Percentiles rank a stretch among this genome's conserved stretches.
phyloP scores from a whole-genome alignment of 768 basidiomycete genomes.

The Nevesoporus exiguus region DNA sequence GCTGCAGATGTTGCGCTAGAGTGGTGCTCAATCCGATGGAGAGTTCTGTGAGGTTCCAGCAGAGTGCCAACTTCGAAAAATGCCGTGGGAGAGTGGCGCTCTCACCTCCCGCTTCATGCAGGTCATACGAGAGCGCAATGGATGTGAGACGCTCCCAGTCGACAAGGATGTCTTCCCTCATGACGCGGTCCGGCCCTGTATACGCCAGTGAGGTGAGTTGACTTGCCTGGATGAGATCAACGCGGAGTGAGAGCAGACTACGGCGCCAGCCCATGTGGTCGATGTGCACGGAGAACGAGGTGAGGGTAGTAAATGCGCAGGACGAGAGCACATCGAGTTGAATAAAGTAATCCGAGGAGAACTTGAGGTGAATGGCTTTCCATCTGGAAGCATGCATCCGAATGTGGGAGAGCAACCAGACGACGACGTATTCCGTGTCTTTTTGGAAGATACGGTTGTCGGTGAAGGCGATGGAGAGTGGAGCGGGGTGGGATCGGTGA shows the following conservation, averaged over 20 bases:
- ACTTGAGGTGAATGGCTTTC: constrained; percentile 25
- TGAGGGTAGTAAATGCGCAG: constrained; percentile 20
- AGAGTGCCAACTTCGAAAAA: constrained; percentile 13
- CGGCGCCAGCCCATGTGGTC: constrained; percentile 30
- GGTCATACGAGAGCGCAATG: constrained; percentile 22
- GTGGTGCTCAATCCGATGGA: constrained; percentile 22
- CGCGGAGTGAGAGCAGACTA: constrained; percentile 15
- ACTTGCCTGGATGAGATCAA: constrained; percentile 18
- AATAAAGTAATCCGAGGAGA: constrained; percentile 27
- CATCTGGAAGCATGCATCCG: constrained; percentile 19
- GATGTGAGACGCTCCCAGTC: constrained; percentile 26
- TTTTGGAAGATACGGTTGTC: constrained; percentile 26
- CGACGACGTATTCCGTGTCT: constrained; percentile 21
- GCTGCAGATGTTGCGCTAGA: constrained; percentile 13
- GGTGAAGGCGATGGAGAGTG: constrained; percentile 24
- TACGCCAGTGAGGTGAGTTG: constrained; percentile 22
- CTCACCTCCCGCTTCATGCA: constrained; percentile 26
- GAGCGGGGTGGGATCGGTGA: constrained; percentile 16
- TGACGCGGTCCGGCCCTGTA: constrained; percentile 23
- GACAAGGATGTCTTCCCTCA: constrained; percentile 21
- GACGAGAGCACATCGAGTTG: constrained; percentile 17
- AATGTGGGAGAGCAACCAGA: constrained; percentile 20
- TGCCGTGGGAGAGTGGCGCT: constrained; percentile 20
- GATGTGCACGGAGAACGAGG: constrained; percentile 21
- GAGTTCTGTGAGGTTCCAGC: constrained; percentile 20